These are phyloP conservation scores for Apiospora aurea DNA, from an alignment of 2,329 filamentous ascomycete genomes.

Conservation along the genomic window DNA sequence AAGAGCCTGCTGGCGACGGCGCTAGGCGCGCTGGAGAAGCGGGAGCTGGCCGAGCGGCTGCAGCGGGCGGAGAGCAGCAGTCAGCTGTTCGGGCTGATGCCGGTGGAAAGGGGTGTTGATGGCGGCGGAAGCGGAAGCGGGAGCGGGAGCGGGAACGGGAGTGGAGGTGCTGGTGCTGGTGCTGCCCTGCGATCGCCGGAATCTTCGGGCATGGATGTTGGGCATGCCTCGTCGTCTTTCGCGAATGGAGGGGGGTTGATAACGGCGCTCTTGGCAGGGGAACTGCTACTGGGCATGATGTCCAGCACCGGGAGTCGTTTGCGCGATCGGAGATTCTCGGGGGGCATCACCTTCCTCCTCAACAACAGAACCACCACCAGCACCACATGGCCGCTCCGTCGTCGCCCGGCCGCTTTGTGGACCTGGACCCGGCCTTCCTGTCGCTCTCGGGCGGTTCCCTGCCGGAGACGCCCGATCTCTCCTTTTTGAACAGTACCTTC, in stretches of 20 bases:
- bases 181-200: neutral
- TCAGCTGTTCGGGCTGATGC: slow-evolving; percentile 59
- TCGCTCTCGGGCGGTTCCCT: neutral
- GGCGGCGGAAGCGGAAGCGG: no score
- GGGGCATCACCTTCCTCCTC: neutral
- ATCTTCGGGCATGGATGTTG: neutral
- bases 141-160: no score
- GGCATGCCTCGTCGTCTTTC: neutral
- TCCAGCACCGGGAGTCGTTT: slow-evolving; percentile 22
- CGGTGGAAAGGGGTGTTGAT: slow-evolving; percentile 33
- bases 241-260: neutral
- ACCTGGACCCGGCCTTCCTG: slow-evolving; percentile 24
- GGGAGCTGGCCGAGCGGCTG: slow-evolving; percentile 55
- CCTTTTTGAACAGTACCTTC: slow-evolving; percentile 46
- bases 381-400: neutral
- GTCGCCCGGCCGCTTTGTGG: slow-evolving; percentile 21
- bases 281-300: neutral
- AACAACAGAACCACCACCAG: neutral
- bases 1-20: slow-evolving; percentile 57
- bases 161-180: neutral
- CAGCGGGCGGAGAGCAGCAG: slow-evolving; percentile 58
- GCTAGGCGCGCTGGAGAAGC: slow-evolving; percentile 54
- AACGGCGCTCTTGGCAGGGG: neutral
- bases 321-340: slow-evolving; percentile 14
- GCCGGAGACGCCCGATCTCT: slow-evolving; percentile 45